phyloP scores from a whole-genome alignment of 1,284 basidiomycete genomes.

The Sphagnurus paluster region DNA sequence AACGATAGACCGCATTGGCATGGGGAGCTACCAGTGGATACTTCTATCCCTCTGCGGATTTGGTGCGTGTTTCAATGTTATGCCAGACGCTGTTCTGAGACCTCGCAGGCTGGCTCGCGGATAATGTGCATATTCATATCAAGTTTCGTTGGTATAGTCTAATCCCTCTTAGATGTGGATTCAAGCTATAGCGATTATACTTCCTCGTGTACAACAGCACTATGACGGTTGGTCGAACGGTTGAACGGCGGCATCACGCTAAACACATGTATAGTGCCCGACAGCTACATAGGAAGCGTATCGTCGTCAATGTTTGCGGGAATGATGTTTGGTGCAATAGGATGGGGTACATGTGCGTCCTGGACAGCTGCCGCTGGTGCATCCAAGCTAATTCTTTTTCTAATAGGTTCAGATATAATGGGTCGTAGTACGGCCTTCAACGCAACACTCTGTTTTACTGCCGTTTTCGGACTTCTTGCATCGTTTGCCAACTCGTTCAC shows the following conservation, averaged over 20 bases:
- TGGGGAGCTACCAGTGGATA: slow-evolving; percentile 87
- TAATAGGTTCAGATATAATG: slow-evolving; percentile 69
- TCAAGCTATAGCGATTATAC: slow-evolving; percentile 85
- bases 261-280: slow-evolving; percentile 51
- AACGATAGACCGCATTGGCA: slow-evolving; percentile 88
- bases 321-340: slow-evolving; percentile 95
- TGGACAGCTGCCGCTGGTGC: not conserved
- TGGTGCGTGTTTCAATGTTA: slow-evolving; percentile 51
- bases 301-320: slow-evolving; percentile 86
- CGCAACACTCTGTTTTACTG: slow-evolving; percentile 86
- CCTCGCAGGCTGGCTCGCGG: slow-evolving; percentile 75
- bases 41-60: slow-evolving; percentile 83
- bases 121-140: slow-evolving; percentile 60
- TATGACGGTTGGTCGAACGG: slow-evolving; percentile 57
- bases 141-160: slow-evolving; percentile 20
- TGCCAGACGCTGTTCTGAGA: slow-evolving; percentile 2
- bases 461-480: slow-evolving; percentile 85
- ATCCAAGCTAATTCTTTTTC: slow-evolving; percentile 9
- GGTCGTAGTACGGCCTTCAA: slow-evolving; percentile 93
- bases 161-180: slow-evolving; percentile 78
- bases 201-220: slow-evolving; percentile 90
- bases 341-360: slow-evolving; percentile 83
- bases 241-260: slow-evolving; percentile 1
- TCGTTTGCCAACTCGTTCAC: slow-evolving; percentile 76
- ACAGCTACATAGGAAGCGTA: slow-evolving; percentile 72